These are phyloP conservation scores for Melampsora americana DNA, from an alignment of 1,284 basidiomycete genomes.

Conservation along the genomic window DNA sequence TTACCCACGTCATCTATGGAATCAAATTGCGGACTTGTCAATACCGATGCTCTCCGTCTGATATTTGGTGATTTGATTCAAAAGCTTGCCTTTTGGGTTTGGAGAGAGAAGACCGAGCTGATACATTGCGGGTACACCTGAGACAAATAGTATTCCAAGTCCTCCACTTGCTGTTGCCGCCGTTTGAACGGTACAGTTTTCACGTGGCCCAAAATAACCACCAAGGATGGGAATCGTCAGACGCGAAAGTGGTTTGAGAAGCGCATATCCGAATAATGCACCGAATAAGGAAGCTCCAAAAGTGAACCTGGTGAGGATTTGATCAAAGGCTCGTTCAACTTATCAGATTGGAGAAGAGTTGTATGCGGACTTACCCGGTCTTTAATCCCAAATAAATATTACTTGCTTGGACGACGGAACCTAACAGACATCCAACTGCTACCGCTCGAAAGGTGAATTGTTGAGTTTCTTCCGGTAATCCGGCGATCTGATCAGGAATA, in stretches of 20 bases:
- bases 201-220: conserved; percentile 66
- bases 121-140: conserved; percentile 68
- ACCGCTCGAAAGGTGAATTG: conserved; percentile 64
- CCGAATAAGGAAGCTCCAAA: conserved; percentile 67
- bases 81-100: conserved; percentile 52
- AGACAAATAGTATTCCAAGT: conserved; percentile 64
- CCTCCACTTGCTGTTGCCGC: conserved; percentile 62
- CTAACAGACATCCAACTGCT: conserved; percentile 64
- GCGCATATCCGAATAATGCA: conserved; percentile 65
- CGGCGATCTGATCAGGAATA: conserved; percentile 46
- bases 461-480: conserved; percentile 60
- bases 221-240: conserved; percentile 59
- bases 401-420: conserved; percentile 63
- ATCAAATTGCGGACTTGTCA: background rate
- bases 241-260: conserved; percentile 63
- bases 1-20: conserved; percentile 59
- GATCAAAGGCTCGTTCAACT: background rate
- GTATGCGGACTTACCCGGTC: conserved; percentile 46
- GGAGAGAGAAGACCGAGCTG: conserved; percentile 60
- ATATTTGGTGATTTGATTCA: background rate
- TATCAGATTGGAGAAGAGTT: background rate
- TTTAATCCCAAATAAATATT: conserved; percentile 70
- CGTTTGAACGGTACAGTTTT: conserved; percentile 64
- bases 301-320: conserved; percentile 59
- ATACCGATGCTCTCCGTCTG: background rate